Evolutionary conservation across 805 yeast genomes (phyloP), one percentile per base, ranked within the genome.

Genomic region (Metschnikowia reukaufii): DNA sequence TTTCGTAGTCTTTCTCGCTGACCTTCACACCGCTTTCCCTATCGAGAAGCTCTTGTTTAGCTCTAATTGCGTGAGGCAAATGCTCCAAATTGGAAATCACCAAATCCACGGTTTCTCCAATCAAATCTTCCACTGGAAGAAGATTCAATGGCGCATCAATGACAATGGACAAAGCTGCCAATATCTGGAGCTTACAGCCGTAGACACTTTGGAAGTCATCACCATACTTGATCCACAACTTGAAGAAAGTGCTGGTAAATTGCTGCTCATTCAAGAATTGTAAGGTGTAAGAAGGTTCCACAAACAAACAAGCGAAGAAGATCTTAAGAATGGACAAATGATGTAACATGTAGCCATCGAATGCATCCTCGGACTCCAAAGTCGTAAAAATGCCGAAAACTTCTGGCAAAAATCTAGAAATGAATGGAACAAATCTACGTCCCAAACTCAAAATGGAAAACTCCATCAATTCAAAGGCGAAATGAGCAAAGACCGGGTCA

Each of bases 101-200:
- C 51, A 74, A 66, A 44, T 66, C 70, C n/a, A 61, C 66, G 1
- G 69, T 54, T 51, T 70, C 76, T 8, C 68, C 63, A 31, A 68
- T 56, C 49, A 68, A 55, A 51, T 69, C 70, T 33, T 50, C 54
- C 43, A 67, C 65, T 6, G 67, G 68, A 12, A 66, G 57, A 41
- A 63, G 54, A 18, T 56, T 49, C 39, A 65, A 51, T 5, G 63
- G 62, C 7, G 67, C 62, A 41, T 66, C 68, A 40, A 62, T 50
- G 15, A 76, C 50, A 16, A 77, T 57, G 2, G 77, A 55, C 33
- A 75, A 63, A 36, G 76, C 59, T 0, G 80, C 73, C 57, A 79
- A 60, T 5, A 76, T 73, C 60, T 79, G 81, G 37, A 79, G 61
- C 55, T 79, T 79, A 51, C 81, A 68, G 21, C 82, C 83, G 52